Base-by-base conservation (phyloP, 345 rosid genomes). In the Melastoma malabathricum region DNA sequence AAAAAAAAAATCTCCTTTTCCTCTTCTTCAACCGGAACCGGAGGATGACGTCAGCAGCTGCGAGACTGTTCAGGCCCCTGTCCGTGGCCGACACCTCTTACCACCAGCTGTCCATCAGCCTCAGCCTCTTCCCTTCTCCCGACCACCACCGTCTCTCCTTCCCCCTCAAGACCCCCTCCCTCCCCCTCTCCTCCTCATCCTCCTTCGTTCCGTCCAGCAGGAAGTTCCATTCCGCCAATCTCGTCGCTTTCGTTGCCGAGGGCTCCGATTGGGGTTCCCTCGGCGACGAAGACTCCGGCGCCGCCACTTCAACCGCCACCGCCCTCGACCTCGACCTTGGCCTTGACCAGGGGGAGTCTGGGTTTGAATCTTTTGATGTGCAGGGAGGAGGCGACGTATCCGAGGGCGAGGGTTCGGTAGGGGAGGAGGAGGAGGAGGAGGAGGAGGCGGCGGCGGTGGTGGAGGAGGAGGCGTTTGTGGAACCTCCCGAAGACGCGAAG, bases 401-500 rank as follows among this genome's bases (percentile, higher is more conserved):
- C 44, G 56, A 52, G 43, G 45, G 44, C 44, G 63, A 23, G 38
- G 55, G 25, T 46, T 49, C 15, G 34, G 89, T 46, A 5, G 77
- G 20, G 65, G 68, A 45, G 76, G 71, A 60, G 72, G 70, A 3
- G 75, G 44, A 55, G 22, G 76, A 66, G 64, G 46, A 34, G 69
- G 60, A 50, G 27, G 43, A 55, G 56, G 38, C 23, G 56, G 18
- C 6, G 57, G 77, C 17, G 65, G 68, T 43, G 76, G 71, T 59
- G 72, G 70, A 3, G 75, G 44, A 55, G 22, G 76, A 66, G 64
- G 46, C 13, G 13, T 56, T 55, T 46, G 70, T 53, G 4, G 83
- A 75, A 58, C 89, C 88, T 10, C 70, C 92, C 22, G 98, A 84
- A 56, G 93, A 82, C 14, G 94, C 96, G 6, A 90, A 86, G 67